A percentile compares a stretch with the other conserved stretches of the same genome.
These are phyloP conservation scores for Multifurca ochricompacta DNA, from an alignment of 768 basidiomycete species.

Conservation along the genomic window DNA sequence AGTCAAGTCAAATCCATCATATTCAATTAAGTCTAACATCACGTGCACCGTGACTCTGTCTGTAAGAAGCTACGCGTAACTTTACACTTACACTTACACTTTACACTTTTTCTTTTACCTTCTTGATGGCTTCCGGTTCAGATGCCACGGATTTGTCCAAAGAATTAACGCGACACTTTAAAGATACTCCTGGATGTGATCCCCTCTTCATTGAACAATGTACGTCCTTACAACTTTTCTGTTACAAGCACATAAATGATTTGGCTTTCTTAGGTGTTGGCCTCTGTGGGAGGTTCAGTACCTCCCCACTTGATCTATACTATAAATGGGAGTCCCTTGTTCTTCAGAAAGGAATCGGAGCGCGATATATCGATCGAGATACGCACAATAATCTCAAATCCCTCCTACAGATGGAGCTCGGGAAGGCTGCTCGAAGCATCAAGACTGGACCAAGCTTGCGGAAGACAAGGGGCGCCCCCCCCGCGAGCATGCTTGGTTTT, in stretches of 20 bases:
- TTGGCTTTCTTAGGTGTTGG: conserved; percentile 39
- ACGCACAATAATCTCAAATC: conserved; percentile 6
- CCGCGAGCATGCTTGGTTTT: conserved; percentile 23
- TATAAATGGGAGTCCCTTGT: conserved; percentile 61
- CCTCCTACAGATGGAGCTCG: conserved; percentile 8
- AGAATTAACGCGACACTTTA: background rate
- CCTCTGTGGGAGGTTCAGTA: conserved; percentile 56
- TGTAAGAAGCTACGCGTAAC: too few relatives aligned
- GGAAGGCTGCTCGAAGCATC: background rate
- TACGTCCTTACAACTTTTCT: background rate
- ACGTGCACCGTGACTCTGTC: too few relatives aligned
- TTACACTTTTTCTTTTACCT: background rate
- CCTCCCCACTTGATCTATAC: conserved; percentile 43
- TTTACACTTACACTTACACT: too few relatives aligned
- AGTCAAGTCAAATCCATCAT: too few relatives aligned
- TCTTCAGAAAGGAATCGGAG: conserved; percentile 2
- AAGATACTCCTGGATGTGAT: conserved; percentile 7
- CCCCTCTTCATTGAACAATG: conserved; percentile 15
- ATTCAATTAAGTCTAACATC: too few relatives aligned
- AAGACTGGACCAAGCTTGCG: background rate
- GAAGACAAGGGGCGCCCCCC: background rate
- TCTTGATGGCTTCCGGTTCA: conserved; percentile 3
- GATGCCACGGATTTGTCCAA: background rate
- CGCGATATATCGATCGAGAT: conserved; percentile 18
- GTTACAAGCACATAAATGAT: background rate